A percentile compares a stretch with the other conserved stretches of the same genome.
These are phyloP conservation scores for Harrya chromipes DNA, from an alignment of 768 basidiomycete genomes.

Conservation along the genomic window DNA sequence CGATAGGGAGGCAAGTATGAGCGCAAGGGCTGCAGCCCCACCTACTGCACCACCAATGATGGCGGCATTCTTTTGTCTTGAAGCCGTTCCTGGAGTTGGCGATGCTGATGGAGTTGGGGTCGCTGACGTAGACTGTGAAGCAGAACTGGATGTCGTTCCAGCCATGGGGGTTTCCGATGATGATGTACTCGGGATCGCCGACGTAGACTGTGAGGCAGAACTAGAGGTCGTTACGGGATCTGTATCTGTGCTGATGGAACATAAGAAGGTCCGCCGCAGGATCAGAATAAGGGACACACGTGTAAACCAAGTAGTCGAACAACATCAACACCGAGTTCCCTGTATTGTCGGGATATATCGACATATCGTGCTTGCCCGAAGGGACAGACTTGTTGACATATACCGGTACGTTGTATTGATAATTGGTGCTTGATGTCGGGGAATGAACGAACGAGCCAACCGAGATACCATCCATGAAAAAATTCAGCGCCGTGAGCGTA, in stretches of 20 bases:
- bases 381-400: constrained; percentile 5
- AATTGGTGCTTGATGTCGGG: background rate
- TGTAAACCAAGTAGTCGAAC: constrained; percentile 20
- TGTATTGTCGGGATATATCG: constrained; percentile 2
- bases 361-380: constrained; percentile 8
- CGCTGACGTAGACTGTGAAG: background rate
- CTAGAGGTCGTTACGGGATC: background rate
- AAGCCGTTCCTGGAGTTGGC: background rate
- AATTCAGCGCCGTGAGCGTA: constrained; percentile 4
- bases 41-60: constrained; percentile 9
- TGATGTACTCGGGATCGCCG: background rate
- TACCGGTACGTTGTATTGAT: constrained; percentile 15
- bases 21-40: background rate
- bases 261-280: background rate
- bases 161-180: background rate
- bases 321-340: constrained; percentile 4
- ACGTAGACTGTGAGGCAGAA: no score
- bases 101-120: background rate
- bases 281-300: constrained; percentile 1
- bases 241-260: background rate
- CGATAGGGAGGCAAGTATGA: background rate
- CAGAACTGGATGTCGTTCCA: background rate
- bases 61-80: background rate
- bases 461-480: constrained; percentile 5
- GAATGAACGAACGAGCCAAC: constrained; percentile 1